Conservation (phyloP, 441 rosid species). For the Adansonia madagascariensis region DNA sequence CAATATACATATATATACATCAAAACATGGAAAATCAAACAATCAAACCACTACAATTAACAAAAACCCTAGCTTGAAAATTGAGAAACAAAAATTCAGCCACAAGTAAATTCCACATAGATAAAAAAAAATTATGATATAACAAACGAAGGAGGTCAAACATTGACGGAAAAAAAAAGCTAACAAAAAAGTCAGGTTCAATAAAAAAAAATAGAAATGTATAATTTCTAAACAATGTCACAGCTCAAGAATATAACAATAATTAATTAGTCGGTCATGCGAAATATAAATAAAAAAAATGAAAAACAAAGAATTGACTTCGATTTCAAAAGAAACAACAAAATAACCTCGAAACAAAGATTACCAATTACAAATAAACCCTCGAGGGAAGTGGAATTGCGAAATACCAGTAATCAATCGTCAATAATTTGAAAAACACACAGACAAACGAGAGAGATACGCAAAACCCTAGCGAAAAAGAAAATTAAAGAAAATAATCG, state of each 20-base stretch:
- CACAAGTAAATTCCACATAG: neutral
- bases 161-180: neutral
- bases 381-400: neutral
- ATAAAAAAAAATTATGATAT: neutral
- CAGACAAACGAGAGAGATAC: neutral
- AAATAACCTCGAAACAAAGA: neutral
- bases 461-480: neutral
- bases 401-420: neutral
- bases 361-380: neutral
- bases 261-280: neutral
- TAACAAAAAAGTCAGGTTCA: neutral
- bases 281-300: neutral
- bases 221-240: conserved; percentile 1
- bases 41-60: neutral
- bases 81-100: neutral
- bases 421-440: neutral
- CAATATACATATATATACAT: neutral
- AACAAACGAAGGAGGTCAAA: neutral
- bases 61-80: neutral
- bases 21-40: conserved; percentile 4
- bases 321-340: neutral
- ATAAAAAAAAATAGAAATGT: neutral
- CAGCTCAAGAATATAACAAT: neutral
- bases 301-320: neutral
- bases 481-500: neutral